Evolutionary conservation across 495 filamentous ascomycete genomes (phyloP).

Genomic region (Talaromyces wortmannii): DNA sequence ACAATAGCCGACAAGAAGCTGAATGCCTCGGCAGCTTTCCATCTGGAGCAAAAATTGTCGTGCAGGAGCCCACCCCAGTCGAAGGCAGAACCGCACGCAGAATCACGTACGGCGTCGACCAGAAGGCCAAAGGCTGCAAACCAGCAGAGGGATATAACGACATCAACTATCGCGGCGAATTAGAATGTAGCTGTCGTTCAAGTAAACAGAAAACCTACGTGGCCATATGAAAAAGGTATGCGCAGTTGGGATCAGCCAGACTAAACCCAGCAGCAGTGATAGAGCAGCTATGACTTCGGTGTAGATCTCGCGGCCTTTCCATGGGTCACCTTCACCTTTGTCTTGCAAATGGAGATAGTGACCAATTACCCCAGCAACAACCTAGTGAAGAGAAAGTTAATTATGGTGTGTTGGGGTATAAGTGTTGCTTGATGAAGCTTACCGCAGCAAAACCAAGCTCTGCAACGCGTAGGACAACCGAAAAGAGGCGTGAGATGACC

Average conservation of each 20-base stretch:
- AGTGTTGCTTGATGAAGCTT: conserved; percentile 5
- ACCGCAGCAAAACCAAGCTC: conserved; percentile 36
- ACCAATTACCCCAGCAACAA: conserved; percentile 52
- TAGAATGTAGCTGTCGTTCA: not conserved
- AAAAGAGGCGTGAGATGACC: conserved; percentile 42
- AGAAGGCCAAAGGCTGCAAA: conserved; percentile 58
- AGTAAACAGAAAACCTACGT: conserved; percentile 17
- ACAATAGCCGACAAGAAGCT: conserved; percentile 58
- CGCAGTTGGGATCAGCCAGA: conserved; percentile 51
- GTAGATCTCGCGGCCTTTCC: conserved; percentile 52
- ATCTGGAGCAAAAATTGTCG: conserved; percentile 43
- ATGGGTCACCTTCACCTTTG: conserved; percentile 17
- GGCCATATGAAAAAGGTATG: conserved; percentile 37
- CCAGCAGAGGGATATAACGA: conserved; percentile 55
- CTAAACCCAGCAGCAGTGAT: conserved; percentile 41
- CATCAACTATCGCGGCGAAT: conserved; percentile 31
- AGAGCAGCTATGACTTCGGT: conserved; percentile 51
- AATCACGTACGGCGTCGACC: conserved; percentile 43
- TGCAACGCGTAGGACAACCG: conserved; percentile 39
- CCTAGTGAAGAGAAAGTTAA: conserved; percentile 13
- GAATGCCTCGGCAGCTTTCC: conserved; percentile 63
- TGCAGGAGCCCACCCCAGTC: conserved; percentile 35
- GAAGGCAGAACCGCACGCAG: conserved; percentile 50
- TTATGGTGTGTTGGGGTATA: not conserved
- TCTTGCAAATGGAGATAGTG: conserved; percentile 37